Conservation (phyloP, 1,284 basidiomycete genomes). For the Flammula alnicola region DNA sequence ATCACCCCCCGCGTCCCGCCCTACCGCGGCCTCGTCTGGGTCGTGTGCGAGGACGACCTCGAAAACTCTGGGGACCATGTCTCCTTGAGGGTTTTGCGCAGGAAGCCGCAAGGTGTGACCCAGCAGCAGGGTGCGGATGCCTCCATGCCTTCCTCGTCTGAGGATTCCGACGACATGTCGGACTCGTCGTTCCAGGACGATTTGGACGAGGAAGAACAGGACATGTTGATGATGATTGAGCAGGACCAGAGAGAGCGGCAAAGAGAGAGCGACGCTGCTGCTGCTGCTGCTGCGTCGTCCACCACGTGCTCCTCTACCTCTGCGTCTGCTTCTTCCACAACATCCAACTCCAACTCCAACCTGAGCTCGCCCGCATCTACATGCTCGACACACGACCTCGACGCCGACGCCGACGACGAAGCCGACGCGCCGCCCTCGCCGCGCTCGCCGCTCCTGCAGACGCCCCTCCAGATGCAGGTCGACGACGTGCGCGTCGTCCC, state of each 20-base stretch:
- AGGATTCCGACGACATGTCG: slow-evolving; percentile 26
- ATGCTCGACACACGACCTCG: too few relatives aligned
- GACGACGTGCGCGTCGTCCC: too few relatives aligned
- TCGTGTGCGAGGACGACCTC: slow-evolving; percentile 70
- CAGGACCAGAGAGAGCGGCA: slow-evolving; percentile 4
- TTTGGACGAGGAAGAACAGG: slow-evolving; percentile 15
- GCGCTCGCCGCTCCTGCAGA: slow-evolving; percentile 1
- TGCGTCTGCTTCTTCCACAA: too few relatives aligned
- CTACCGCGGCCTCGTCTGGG: slow-evolving; percentile 75
- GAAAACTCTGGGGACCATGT: slow-evolving; percentile 33
- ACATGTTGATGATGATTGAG: too few relatives aligned
- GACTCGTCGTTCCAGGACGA: too few relatives aligned
- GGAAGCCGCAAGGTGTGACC: slow-evolving; percentile 26
- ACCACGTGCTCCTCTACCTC: too few relatives aligned
- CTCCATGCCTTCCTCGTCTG: slow-evolving; percentile 20
- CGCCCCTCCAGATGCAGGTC: slow-evolving; percentile 7
- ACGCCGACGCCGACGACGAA: slow-evolving; percentile 3
- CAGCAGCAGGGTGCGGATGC: slow-evolving; percentile 11
- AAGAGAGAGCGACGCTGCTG: slow-evolving; percentile 2
- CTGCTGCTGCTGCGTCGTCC: background rate
- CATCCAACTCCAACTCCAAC: too few relatives aligned
- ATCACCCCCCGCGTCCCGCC: slow-evolving; percentile 35
- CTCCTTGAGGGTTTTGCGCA: slow-evolving; percentile 37
- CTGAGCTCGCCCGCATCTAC: too few relatives aligned
- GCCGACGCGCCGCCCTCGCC: slow-evolving; percentile 2